phyloP scores from a whole-genome alignment of 176 grass and related monocot genomes.

The Ensete glaucum region DNA sequence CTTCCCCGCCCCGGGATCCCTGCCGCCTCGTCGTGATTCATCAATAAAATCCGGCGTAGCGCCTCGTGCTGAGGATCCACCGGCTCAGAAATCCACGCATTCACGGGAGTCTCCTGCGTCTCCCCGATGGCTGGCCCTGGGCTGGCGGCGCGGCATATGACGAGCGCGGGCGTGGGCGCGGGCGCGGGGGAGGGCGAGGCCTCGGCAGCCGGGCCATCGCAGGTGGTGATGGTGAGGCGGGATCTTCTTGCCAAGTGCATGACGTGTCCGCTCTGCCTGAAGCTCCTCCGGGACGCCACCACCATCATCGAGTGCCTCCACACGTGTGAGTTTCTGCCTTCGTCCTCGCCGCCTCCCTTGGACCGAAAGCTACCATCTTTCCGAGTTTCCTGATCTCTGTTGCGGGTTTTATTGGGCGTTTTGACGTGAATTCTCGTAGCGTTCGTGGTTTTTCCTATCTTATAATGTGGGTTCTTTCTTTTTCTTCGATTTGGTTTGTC shows the following conservation, averaged over 20 bases:
- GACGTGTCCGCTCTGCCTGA: constrained; percentile 78
- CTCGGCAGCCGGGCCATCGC: constrained; percentile 23
- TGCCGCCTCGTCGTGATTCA: too few relatives aligned
- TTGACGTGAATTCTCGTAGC: too few relatives aligned
- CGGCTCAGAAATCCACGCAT: not conserved
- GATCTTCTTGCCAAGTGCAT: constrained; percentile 37
- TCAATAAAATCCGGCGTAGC: too few relatives aligned
- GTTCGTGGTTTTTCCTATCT: too few relatives aligned
- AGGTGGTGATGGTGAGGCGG: constrained; percentile 37
- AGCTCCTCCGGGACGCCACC: constrained; percentile 62
- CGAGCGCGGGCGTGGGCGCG: constrained; percentile 13
- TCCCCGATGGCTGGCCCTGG: constrained; percentile 3
- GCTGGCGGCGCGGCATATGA: constrained; percentile 5
- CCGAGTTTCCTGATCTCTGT: not conserved
- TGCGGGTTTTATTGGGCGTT: not conserved
- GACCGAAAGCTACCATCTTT: not conserved
- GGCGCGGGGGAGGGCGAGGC: not conserved
- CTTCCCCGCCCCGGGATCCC: too few relatives aligned
- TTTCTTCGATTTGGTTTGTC: too few relatives aligned
- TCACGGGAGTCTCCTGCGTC: not conserved
- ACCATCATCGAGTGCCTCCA: constrained; percentile 80
- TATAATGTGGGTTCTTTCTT: too few relatives aligned
- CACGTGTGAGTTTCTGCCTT: constrained; percentile 47
- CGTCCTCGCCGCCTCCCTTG: not conserved
- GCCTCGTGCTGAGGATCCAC: too few relatives aligned